Base-by-base conservation (phyloP, 495 filamentous ascomycete genomes). In the Penicillium pulvis region DNA sequence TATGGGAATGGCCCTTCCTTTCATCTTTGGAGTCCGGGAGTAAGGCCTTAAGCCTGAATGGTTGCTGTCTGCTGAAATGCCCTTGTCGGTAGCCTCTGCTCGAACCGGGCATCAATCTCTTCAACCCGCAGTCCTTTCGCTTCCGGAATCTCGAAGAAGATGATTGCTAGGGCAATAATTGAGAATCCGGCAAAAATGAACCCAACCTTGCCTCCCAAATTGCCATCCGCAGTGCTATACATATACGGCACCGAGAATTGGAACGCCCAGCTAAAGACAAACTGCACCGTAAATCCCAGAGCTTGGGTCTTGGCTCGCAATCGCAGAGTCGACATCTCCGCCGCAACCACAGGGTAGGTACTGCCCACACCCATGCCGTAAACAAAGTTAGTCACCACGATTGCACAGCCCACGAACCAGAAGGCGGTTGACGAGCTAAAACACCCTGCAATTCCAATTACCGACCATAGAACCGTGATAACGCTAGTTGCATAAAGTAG, bases 241-340 rank as follows among this genome's bases (percentile, higher is more conserved):
- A 73, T 41, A 42, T 69, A 71, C 17, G 70, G 70, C 35, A 71
- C 58, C 0, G 57, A 53, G 7, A 68, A 56, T 23, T 16, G 6
- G 16, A 45, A 45, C 16, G 57, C 58, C 60, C 60, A 63, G 3
- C 56, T 44, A 7, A 56, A 51, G 33, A 64, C 60, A 39, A 63
- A 65, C 31, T 66, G 57, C 58, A 66, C 64, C 12, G 48, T 58
- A 52, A 65, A 67, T n/a, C 66, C 70, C 20, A 73, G 17, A 10
- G 61, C 58, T 46, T 64, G 54, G 2, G 68, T 63, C 47, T 71
- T 65, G 17, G 70, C 66, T n/a, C 70, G 63, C 5, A 73, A 52
- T 1, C 64, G 59, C 14, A 64, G 53, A 6, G 68, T 53, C 4
- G 68, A 72, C 19, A 65, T 59, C 51, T 72, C 68, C 16, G 63